Base-by-base conservation (phyloP, 805 yeast species). In the Kodamaea hsintzibuensis region DNA sequence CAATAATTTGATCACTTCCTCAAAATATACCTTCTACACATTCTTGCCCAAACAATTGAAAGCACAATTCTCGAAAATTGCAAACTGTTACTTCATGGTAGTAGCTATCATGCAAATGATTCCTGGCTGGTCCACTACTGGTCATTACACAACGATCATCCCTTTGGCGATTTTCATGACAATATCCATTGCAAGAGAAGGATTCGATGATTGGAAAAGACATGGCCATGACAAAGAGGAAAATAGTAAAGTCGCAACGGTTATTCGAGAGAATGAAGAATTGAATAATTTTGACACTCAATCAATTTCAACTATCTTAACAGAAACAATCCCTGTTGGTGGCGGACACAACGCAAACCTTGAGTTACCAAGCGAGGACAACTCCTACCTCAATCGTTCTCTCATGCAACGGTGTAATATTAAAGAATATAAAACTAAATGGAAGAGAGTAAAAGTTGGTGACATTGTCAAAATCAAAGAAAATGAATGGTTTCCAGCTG, bases 81-180 rank as follows among this genome's bases (percentile, higher is more conserved):
- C 99, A 27, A 95, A 95, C 66, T 78, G 92, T 57, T 93, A 95
- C 69, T 95, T 95, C 71, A 73, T 95, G 81, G 78, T 85, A 2
- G 95, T 95, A 14, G 92, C 98, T 1, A 88, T 95, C 57, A 76
- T 95, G 76, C 99, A 95, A 67, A 86, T 93, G 92, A 86, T 95
- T 47, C 98, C 99, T 0, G 83, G 91, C 1, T 95, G 97, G 98
- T 90, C 97, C 1, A 91, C 99, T 5, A 95, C 99, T 0, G 99
- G 98, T 55, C 88, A 91, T 10, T 91, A 84, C 66, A 95, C 98
- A 2, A 95, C 99, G 1, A 93, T 95, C 61, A 80, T 92, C 42
- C 98, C 99, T 1, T 76, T 95, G 54, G 73, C 86, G 69, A 81
- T 95, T 5, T 95, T 95, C 68, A 89, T 95, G 72, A 77, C 90